Base-by-base conservation (phyloP, 202 grass and related monocot genomes). In the Thinopyrum obtusiflorum region DNA sequence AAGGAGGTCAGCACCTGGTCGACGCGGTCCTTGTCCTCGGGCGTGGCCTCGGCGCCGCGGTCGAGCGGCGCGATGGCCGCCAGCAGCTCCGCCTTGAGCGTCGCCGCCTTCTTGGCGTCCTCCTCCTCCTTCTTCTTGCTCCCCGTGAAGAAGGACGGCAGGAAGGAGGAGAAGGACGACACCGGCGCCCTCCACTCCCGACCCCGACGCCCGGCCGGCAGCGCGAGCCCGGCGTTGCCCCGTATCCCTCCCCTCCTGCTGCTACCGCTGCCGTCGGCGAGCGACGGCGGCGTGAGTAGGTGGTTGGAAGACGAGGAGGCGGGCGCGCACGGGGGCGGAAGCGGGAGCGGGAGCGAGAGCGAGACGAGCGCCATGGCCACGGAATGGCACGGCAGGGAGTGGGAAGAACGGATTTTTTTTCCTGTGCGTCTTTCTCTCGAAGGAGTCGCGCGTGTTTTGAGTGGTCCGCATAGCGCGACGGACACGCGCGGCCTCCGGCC, bases 81-180 rank as follows among this genome's bases (percentile, higher is more conserved):
- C 14, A 95, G 82, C 46, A 98, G 87, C 72, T 98, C 95, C 81
- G 78, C 91, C 87, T 98, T 98, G 57, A 98, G 84, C 83, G 73
- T 76, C 75, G 73, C 88, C 27, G 74, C 82, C 69, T 83, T 93
- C 89, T 88, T 85, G 7, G 66, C 78, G 57, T 88, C 86, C 77
- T 89, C 88, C 74, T 86, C 80, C 55, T 81, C 66, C 35, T 82
- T 68, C 46, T 26, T 66, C 29, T 71, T 86, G 78, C 28, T 75
- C 42, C 76, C 69, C 3, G 69, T 84, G 88, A 94, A 26, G 71
- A 90, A 90, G 23, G 88, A 46, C 8, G 83, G 80, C 69, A 94
- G 57, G 83, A 94, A 95, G 80, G 86, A 93, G 77, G 88, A 88
- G 62, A 95, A 98, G 93, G 94, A 98, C 73, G 95, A 98, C 31